A percentile compares a stretch with the other conserved stretches of the same genome.
These are phyloP conservation scores for Vanilla planifolia DNA, from an alignment of 106 monocot species.

Conservation along the genomic window DNA sequence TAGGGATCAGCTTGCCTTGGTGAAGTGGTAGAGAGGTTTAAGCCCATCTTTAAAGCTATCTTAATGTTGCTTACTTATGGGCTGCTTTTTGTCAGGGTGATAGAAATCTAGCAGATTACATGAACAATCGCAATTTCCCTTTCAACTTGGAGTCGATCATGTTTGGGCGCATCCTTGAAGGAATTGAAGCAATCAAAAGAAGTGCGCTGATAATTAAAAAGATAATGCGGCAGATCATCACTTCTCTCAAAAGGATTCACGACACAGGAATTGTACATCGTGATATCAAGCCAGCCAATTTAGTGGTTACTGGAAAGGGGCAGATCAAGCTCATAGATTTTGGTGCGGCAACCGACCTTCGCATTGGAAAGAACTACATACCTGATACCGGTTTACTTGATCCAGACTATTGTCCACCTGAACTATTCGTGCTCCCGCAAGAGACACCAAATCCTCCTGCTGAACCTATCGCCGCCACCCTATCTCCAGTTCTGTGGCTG, in stretches of 20 bases:
- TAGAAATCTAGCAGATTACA: slow-evolving; percentile 57
- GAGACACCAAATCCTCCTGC: slow-evolving; percentile 85
- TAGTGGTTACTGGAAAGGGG: slow-evolving; percentile 79
- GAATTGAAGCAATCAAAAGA: slow-evolving; percentile 54
- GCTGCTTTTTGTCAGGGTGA: too few relatives aligned
- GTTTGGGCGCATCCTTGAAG: slow-evolving; percentile 77
- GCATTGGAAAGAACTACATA: slow-evolving; percentile 86
- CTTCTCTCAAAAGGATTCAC: slow-evolving; percentile 75
- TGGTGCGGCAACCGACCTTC: slow-evolving; percentile 90
- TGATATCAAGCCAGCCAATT: slow-evolving; percentile 89
- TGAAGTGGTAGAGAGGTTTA: too few relatives aligned
- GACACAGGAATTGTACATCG: slow-evolving; percentile 87
- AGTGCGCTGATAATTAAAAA: slow-evolving; percentile 83
- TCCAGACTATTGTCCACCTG: slow-evolving; percentile 84
- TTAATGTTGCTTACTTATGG: too few relatives aligned
- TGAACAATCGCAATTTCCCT: slow-evolving; percentile 64
- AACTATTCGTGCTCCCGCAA: slow-evolving; percentile 82
- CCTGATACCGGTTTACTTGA: slow-evolving; percentile 77
- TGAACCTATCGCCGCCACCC: slow-evolving; percentile 85
- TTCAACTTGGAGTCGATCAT: slow-evolving; percentile 69
- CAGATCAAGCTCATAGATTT: slow-evolving; percentile 95
- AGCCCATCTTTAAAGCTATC: too few relatives aligned
- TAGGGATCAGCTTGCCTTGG: too few relatives aligned
- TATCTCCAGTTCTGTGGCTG: slow-evolving; percentile 93
- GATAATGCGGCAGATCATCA: slow-evolving; percentile 87